Percentiles rank a stretch among this genome's conserved stretches.
Evolutionary conservation across 1,284 basidiomycete genomes (phyloP).

Genomic region (Sporisorium graminicola): DNA sequence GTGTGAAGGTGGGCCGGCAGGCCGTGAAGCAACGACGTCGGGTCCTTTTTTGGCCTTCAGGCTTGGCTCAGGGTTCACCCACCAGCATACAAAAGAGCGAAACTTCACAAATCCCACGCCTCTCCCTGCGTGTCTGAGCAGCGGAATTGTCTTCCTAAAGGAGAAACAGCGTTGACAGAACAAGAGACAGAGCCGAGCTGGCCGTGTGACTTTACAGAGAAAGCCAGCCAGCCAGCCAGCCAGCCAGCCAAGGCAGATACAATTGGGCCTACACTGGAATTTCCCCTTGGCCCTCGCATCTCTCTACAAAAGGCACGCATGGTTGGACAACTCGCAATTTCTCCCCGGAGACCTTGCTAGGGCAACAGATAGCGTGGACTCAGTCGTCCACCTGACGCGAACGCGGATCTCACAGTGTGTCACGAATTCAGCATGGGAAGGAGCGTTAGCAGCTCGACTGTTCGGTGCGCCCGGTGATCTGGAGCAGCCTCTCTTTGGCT

Average conservation of each 20-base stretch:
- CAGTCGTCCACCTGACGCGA: constrained; percentile 17
- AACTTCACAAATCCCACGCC: not conserved
- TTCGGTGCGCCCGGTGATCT: not conserved
- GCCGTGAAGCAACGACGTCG: not conserved
- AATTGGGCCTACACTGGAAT: not conserved
- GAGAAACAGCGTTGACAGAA: not conserved
- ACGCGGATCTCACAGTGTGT: constrained; percentile 12
- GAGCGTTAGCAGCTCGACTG: too few relatives aligned
- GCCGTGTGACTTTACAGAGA: constrained; percentile 5
- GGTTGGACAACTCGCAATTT: not conserved
- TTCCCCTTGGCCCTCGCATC: constrained; percentile 2
- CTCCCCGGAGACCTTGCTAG: not conserved
- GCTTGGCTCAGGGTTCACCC: constrained; percentile 1
- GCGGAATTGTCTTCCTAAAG: constrained; percentile 1
- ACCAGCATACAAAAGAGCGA: not conserved
- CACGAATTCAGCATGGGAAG: constrained; percentile 7
- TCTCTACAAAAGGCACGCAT: not conserved
- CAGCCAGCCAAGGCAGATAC: not conserved
- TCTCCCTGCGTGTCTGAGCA: too few relatives aligned
- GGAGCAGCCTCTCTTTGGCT: constrained; percentile 1
- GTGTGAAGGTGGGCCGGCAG: not conserved
- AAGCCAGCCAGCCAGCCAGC: not conserved
- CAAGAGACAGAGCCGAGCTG: not conserved
- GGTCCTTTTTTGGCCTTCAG: not conserved
- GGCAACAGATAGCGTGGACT: not conserved